Conservation (phyloP, 2,329 filamentous ascomycete species). For the Chaetothyriales sp. region DNA sequence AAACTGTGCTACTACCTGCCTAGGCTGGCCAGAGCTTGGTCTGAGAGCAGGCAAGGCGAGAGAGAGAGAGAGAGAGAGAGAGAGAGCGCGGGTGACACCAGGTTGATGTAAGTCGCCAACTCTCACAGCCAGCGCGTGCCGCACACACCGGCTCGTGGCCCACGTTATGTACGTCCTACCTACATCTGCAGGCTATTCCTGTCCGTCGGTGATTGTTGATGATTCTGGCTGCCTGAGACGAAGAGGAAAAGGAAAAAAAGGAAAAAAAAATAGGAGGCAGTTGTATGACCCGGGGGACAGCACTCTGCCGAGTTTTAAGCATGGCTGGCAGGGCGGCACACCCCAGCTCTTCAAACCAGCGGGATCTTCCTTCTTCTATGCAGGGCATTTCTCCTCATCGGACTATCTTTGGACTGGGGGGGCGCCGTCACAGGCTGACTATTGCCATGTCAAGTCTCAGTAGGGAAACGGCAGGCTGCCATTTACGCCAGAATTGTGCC, state of each 20-base stretch:
- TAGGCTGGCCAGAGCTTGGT: neutral
- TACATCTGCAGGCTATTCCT: neutral
- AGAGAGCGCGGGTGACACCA: neutral
- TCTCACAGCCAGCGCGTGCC: too few relatives aligned
- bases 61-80: too few relatives aligned
- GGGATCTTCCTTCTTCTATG: neutral
- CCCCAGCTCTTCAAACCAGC: neutral
- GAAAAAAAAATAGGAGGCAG: neutral
- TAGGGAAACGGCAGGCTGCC: neutral
- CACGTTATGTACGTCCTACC: neutral
- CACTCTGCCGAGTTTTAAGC: neutral
- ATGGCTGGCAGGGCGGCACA: neutral
- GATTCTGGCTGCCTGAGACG: neutral
- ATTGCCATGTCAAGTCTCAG: neutral
- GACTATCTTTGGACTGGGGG: neutral
- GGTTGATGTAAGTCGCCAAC: neutral
- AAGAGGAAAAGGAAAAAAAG: too few relatives aligned
- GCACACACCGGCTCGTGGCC: neutral
- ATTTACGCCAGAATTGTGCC: neutral
- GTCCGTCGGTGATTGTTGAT: neutral
- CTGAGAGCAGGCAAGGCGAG: neutral
- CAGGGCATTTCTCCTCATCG: neutral
- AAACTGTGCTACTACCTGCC: neutral
- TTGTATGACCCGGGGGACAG: neutral
- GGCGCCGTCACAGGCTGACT: neutral